phyloP scores from a whole-genome alignment of 2,329 filamentous ascomycete species.

The Ramularia collo-cygni region DNA sequence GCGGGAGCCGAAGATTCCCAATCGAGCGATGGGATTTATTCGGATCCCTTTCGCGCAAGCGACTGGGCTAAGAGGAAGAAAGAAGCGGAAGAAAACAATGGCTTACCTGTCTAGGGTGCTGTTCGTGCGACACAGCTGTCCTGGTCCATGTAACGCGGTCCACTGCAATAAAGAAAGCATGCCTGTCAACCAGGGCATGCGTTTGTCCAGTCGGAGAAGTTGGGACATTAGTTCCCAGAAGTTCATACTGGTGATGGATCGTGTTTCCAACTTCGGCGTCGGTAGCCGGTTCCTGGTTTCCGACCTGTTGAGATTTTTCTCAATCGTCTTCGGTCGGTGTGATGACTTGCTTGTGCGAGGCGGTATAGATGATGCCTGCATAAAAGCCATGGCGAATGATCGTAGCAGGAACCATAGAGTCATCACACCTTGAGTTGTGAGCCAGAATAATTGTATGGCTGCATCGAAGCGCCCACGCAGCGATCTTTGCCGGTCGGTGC shows the following conservation, averaged over 20 bases:
- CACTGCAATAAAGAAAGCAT: slow-evolving; percentile 69
- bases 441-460: slow-evolving; percentile 14
- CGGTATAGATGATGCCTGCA: slow-evolving; percentile 61
- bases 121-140: slow-evolving; percentile 65
- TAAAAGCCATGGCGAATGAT: slow-evolving; percentile 57
- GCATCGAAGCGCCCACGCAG: slow-evolving; percentile 14
- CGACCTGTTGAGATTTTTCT: background rate
- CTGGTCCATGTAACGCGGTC: slow-evolving; percentile 65
- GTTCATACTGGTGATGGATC: slow-evolving; percentile 67
- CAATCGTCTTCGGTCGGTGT: background rate
- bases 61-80: slow-evolving; percentile 11
- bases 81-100: slow-evolving; percentile 30
- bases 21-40: too few relatives aligned
- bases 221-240: slow-evolving; percentile 68
- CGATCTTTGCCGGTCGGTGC: background rate
- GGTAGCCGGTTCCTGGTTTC: slow-evolving; percentile 16
- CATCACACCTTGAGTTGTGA: slow-evolving; percentile 11
- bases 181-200: slow-evolving; percentile 88
- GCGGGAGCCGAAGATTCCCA: too few relatives aligned
- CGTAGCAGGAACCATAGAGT: slow-evolving; percentile 51
- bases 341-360: slow-evolving; percentile 36
- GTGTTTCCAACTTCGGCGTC: slow-evolving; percentile 8
- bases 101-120: slow-evolving; percentile 89
- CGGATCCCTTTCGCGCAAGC: background rate
- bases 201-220: slow-evolving; percentile 64